Conservation (phyloP, 2,329 filamentous ascomycete genomes). For the Exophiala sp. region DNA sequence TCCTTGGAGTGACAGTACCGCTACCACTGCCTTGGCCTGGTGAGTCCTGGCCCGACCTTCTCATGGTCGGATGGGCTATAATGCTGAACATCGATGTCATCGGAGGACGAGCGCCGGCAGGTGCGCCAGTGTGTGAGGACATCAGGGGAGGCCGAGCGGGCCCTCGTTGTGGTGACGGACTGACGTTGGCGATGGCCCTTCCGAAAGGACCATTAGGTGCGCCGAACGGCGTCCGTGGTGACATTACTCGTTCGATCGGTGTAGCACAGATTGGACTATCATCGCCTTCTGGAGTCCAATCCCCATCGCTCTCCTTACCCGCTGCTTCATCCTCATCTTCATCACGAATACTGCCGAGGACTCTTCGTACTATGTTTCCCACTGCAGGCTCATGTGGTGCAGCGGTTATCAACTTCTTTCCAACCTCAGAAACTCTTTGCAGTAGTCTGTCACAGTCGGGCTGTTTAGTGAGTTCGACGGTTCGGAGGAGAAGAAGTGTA, state of each 20-base stretch:
- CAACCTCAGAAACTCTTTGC: constrained; percentile 73
- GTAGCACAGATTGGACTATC: constrained; percentile 49
- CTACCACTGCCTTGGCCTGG: constrained; percentile 35
- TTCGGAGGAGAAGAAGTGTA: constrained; percentile 79
- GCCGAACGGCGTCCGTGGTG: constrained; percentile 1
- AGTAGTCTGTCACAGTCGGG: constrained; percentile 75
- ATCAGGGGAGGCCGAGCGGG: constrained; percentile 58
- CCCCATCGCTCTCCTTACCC: constrained; percentile 46
- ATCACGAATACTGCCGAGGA: constrained; percentile 85
- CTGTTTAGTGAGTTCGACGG: constrained; percentile 78
- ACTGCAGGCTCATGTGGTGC: constrained; percentile 89
- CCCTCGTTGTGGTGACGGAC: constrained; percentile 30
- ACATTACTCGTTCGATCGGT: constrained; percentile 27
- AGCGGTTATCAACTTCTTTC: constrained; percentile 72
- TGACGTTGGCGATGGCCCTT: constrained; percentile 6
- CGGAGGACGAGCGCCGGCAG: constrained; percentile 38
- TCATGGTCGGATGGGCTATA: constrained; percentile 62
- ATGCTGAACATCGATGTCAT: constrained; percentile 82
- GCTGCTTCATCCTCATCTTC: constrained; percentile 72
- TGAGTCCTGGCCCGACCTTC: constrained; percentile 31
- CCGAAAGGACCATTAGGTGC: constrained; percentile 10
- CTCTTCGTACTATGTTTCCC: constrained; percentile 87
- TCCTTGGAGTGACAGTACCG: constrained; percentile 33
- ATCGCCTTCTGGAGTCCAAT: constrained; percentile 55
- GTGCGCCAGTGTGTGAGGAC: constrained; percentile 59